Base-by-base conservation (phyloP, 148 eudicot species). In the Rhododendron mucronatum region DNA sequence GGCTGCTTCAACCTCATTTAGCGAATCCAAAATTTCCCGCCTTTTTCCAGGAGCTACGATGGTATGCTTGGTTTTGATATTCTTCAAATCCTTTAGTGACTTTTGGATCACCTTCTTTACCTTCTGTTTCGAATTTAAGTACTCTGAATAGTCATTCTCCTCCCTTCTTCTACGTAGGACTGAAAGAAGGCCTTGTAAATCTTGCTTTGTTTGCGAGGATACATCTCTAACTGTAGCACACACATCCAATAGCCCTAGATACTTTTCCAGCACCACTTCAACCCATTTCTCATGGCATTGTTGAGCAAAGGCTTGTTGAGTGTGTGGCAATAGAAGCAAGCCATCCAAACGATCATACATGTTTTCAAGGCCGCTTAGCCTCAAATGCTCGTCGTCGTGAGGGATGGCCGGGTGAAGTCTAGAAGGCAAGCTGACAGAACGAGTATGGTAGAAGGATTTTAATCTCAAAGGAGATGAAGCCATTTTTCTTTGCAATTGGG, bases 291-390 rank as follows among this genome's bases (percentile, higher is more conserved):
- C 41, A 0, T 76, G 57, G 23, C 23, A 65, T 23, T 47, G 78
- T 61, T 88, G 81, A 28, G 89, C 81, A 7, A 89, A 37, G 44
- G 65, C 61, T 71, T 85, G 77, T 75, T 91, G 91, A 55, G 83
- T 85, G 82, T 53, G 81, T 6, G 89, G 92, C 53, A 91, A 47
- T 23, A 82, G 91, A 77, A 90, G 91, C 74, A 91, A 86, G 71
- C 85, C 89, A 44, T 86, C 90, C 44, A 88, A 73, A 69, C 77
- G 86, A n/a, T 28, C 79, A 18, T 89, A 91, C 59, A 89, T 69
- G 26, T 83, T 67, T 47, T 53, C 71, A 14, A 88, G 86, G 41
- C 59, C 84, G n/a, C 55, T 91, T 80, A 89, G 82, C 81, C 87
- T 88, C 73, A 89, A 83, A 26, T 86, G 88, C 65, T 88, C 86